phyloP scores from a whole-genome alignment of 1,284 basidiomycete genomes.

The Apiotrichum gamsii region DNA sequence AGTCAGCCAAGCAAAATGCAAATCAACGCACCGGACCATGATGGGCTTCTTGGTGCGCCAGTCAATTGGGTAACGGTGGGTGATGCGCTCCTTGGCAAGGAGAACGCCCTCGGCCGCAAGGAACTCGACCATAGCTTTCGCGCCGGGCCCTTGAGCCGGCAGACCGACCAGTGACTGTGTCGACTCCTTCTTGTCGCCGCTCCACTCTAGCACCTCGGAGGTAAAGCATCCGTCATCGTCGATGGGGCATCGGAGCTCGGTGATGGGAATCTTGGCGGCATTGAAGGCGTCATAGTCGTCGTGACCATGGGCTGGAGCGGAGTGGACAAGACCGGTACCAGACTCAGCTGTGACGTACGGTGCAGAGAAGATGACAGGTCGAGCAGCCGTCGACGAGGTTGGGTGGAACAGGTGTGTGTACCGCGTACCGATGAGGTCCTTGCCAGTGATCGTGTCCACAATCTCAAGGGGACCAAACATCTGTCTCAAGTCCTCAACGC shows the following conservation, averaged over 20 bases:
- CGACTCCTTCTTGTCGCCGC: conserved; percentile 47
- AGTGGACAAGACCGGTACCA: conserved; percentile 95
- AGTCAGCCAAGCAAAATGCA: neutral
- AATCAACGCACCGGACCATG: conserved; percentile 60
- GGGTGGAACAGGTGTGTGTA: conserved; percentile 65
- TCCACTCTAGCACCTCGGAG: conserved; percentile 53
- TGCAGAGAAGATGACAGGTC: conserved; percentile 50
- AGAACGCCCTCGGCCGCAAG: conserved; percentile 57
- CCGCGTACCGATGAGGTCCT: conserved; percentile 57
- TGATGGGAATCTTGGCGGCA: conserved; percentile 35
- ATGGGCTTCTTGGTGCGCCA: conserved; percentile 94
- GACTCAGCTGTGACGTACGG: conserved; percentile 75
- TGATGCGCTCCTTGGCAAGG: conserved; percentile 63
- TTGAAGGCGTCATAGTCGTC: conserved; percentile 83
- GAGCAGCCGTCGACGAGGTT: conserved; percentile 51
- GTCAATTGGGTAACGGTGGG: conserved; percentile 92
- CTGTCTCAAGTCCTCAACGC: conserved; percentile 54
- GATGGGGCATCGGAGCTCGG: conserved; percentile 61
- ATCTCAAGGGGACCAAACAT: conserved; percentile 55
- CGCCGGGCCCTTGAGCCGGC: conserved; percentile 67
- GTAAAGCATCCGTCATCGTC: conserved; percentile 74
- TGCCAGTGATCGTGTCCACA: conserved; percentile 54
- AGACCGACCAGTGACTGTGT: conserved; percentile 54
- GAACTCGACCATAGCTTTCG: conserved; percentile 59
- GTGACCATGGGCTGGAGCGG: conserved; percentile 87